Evolutionary conservation across 2,329 filamentous ascomycete genomes (phyloP), one percentile per base, ranked within the genome.

Genomic region (Diaporthe caulivora): DNA sequence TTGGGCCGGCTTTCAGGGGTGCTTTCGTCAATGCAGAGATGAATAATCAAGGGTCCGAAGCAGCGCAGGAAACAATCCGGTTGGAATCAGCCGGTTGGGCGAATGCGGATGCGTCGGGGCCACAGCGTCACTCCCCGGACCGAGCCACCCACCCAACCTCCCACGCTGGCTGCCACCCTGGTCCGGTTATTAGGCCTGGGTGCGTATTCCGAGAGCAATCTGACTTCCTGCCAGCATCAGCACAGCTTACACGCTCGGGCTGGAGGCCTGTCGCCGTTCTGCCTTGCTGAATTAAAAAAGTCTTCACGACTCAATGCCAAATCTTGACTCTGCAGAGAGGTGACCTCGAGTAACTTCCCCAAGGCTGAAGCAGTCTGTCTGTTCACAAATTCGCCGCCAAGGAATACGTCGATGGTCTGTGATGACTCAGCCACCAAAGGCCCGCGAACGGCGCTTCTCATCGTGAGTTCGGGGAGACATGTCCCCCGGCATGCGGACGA

Each of bases 381-480:
- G 18, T 10, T 10, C 37, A 29, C 2, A 10, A 3, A 26, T 34
- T 13, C 11, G 18, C 34, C 29, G 60, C 60, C 29, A 51, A 49
- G 21, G 24, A 2, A 18, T 24, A 49, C 18, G 18, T 51, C 29
- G 11, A 26, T 26, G n/a, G n/a, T n/a, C n/a, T 34, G 60, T 51
- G 67, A 67, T 72, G 53, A 74, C 55, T 70, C 69, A 74, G 60
- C 68, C n/a, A 18, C 44, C 49, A 1, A 9, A 3, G 11, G 11
- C 31, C 29, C 44, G 34, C 47, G 29, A 44, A 42, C 55, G 68
- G 40, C 40, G 55, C 44, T 40, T 42, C 34, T 62, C 34, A 62
- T 71, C 55, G 57, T 53, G 44, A 53, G 55, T 53, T 17, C n/a
- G 49, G 49, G 49, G 49, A 51, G n/a, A 24, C 24, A 24, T 24